Evolutionary conservation across 768 basidiomycete species (phyloP).

Genomic region (Dacryopinax spathularia): DNA sequence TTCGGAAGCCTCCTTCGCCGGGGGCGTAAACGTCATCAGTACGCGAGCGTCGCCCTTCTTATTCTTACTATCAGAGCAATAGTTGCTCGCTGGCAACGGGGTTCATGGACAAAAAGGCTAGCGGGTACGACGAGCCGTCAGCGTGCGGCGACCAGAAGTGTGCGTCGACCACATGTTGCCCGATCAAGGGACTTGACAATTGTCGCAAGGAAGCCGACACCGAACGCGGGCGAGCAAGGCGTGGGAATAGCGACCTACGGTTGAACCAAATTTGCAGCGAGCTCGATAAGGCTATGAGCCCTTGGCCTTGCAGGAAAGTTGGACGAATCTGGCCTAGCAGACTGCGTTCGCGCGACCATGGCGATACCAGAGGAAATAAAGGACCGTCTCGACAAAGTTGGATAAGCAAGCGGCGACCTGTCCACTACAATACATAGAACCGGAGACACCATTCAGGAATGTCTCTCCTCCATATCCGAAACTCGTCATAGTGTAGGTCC

Average conservation of each 20-base stretch:
- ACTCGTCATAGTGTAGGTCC: neutral
- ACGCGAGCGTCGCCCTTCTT: neutral
- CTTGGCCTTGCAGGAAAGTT: neutral
- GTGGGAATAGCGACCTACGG: neutral
- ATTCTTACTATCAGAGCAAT: neutral
- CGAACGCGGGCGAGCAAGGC: neutral
- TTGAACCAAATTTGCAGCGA: neutral
- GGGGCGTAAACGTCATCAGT: neutral
- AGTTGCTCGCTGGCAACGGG: neutral
- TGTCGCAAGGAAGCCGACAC: neutral
- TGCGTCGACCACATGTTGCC: neutral
- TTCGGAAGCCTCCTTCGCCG: neutral
- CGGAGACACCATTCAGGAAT: neutral
- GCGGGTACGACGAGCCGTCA: neutral
- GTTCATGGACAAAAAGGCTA: neutral
- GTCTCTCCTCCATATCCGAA: neutral
- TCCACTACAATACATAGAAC: too few relatives aligned
- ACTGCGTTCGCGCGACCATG: neutral
- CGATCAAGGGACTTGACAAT: slow-evolving; percentile 3
- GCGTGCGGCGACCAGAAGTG: neutral
- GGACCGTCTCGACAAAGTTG: neutral
- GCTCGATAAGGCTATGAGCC: neutral
- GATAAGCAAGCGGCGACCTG: neutral
- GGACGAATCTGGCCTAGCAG: neutral
- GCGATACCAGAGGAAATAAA: neutral